phyloP scores from a whole-genome alignment of 2,329 filamentous ascomycete genomes.

The Colletotrichum paranaense region DNA sequence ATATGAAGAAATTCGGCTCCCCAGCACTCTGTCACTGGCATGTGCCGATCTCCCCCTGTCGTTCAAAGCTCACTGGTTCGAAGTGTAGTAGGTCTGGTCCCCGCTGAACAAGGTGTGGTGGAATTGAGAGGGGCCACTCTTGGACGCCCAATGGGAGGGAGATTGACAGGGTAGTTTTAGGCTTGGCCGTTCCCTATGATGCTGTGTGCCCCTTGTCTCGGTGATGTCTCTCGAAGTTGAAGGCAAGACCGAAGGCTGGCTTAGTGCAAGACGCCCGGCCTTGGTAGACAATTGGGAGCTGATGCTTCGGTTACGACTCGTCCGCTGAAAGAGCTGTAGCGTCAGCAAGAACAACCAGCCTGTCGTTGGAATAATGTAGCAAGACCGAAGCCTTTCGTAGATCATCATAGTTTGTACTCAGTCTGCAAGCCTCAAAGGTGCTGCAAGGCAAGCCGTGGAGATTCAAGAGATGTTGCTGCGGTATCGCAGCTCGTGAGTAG shows the following conservation, averaged over 20 bases:
- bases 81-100: neutral
- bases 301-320: neutral
- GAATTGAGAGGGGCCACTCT: neutral
- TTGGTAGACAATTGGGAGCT: neutral
- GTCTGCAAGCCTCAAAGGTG: too few species aligned
- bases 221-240: slow-evolving; percentile 22
- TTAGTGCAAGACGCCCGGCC: slow-evolving; percentile 12
- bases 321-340: neutral
- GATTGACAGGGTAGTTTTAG: neutral
- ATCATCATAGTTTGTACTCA: too few species aligned
- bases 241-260: slow-evolving; percentile 11
- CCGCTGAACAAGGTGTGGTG: slow-evolving; percentile 29
- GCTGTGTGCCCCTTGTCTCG: slow-evolving; percentile 13
- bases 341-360: too few species aligned
- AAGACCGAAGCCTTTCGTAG: too few species aligned
- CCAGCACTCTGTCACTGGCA: slow-evolving; percentile 7
- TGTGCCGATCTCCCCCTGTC: neutral
- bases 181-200: neutral
- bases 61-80: neutral
- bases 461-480: too few species aligned
- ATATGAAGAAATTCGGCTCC: neutral
- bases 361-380: too few species aligned
- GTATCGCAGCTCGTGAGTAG: too few species aligned
- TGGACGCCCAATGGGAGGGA: slow-evolving; percentile 13
- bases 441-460: too few species aligned